Conservation (phyloP, 202 grass and related monocot genomes). For the Cymbopogon flexuosus region DNA sequence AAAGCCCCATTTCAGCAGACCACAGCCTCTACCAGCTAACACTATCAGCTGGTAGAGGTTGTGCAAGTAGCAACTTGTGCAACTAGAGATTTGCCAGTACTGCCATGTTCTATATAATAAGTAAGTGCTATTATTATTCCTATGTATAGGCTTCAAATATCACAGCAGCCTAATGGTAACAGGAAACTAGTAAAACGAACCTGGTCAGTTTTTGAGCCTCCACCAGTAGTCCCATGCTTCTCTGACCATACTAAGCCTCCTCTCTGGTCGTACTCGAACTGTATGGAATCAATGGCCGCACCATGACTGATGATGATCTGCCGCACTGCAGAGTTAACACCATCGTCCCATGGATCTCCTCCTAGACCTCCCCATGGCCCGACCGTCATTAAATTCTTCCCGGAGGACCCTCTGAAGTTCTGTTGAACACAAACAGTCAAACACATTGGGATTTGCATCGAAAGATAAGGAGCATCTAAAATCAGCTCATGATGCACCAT, state of each 20-base stretch:
- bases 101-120: not conserved
- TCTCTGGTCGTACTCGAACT: constrained; percentile 43
- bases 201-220: constrained; percentile 39
- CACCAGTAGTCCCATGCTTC: constrained; percentile 34
- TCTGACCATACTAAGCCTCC: constrained; percentile 47
- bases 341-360: constrained; percentile 49
- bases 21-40: no score
- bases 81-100: not conserved
- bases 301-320: constrained; percentile 45
- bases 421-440: not conserved
- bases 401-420: constrained; percentile 34
- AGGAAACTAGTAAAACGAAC: constrained; percentile 15
- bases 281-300: constrained; percentile 38
- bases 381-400: constrained; percentile 28
- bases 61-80: not conserved
- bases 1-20: no score
- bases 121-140: not conserved
- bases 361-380: constrained; percentile 60
- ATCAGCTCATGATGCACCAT: not conserved
- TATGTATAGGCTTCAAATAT: not conserved
- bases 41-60: no score
- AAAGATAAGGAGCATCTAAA: not conserved
- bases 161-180: not conserved
- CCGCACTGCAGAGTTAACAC: constrained; percentile 34
- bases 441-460: not conserved